phyloP scores from a whole-genome alignment of 768 basidiomycete genomes.

The Russula ochroleuca region DNA sequence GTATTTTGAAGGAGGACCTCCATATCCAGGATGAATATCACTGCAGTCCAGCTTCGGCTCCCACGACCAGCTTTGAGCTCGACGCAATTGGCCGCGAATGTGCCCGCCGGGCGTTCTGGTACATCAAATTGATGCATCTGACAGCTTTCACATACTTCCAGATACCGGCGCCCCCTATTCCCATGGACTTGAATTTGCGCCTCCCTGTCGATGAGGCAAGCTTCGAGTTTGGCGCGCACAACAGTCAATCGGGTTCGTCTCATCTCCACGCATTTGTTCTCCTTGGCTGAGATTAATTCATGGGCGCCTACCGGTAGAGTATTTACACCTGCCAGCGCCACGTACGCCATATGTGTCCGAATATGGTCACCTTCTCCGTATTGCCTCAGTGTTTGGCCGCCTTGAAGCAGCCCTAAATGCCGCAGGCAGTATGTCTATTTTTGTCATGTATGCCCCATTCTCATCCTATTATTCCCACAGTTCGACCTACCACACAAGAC shows the following conservation, averaged over 20 bases:
- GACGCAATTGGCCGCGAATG: constrained; percentile 70
- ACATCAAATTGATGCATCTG: constrained; percentile 59
- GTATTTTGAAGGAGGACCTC: constrained; percentile 62
- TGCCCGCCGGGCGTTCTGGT: constrained; percentile 78
- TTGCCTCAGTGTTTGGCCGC: constrained; percentile 59
- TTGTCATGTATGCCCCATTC: constrained; percentile 5
- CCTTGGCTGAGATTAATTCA: neutral
- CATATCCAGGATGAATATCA: constrained; percentile 62
- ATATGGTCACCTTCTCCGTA: constrained; percentile 70
- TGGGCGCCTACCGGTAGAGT: constrained; percentile 45
- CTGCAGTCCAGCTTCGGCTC: constrained; percentile 54
- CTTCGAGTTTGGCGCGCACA: constrained; percentile 53
- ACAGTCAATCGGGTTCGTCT: constrained; percentile 24
- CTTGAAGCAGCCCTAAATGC: constrained; percentile 49
- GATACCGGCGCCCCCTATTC: constrained; percentile 37
- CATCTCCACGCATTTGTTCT: neutral
- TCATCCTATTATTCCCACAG: neutral
- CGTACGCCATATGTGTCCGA: constrained; percentile 62
- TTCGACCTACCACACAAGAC: constrained; percentile 2
- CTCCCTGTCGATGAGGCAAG: constrained; percentile 79
- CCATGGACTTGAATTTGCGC: constrained; percentile 52
- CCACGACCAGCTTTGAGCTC: constrained; percentile 56
- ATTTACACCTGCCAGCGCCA: constrained; percentile 59
- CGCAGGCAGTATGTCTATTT: constrained; percentile 43
- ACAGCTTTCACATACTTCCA: constrained; percentile 41